Base-by-base conservation (phyloP, 225 moss, liverwort and hornwort species). In the Antitrichia curtipendula region DNA sequence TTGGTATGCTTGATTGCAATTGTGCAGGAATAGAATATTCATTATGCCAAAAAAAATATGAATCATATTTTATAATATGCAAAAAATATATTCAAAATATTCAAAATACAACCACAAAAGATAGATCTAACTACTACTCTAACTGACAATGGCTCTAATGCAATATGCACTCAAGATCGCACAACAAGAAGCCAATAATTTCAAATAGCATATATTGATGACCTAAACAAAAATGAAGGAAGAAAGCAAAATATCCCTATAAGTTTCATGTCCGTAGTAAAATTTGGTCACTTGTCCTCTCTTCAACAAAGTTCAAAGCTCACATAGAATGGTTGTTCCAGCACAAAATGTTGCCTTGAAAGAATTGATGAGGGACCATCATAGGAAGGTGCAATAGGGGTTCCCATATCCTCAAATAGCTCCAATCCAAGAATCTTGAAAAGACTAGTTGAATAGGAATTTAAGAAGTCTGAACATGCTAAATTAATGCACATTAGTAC, bases 381-480 rank as follows among this genome's bases (percentile, higher is more conserved):
- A 13, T 68, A 1, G 68, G 3, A 68, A 68, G 36, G 4, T 22
- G 38, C 0, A 2, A 22, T 3, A 4, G 4, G 22, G 2, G 2
- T 68, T 68, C 2, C 2, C 1, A 22, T 13, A 38, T 38, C 23
- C 0, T 68, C 13, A 68, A 68, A 38, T 68, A 38, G 22, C 2
- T 38, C 0, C 12, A 68, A 38, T 68, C 12, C 9, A 12, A n/a
- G 7, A 38, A 66, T 65, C 5, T 17, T 21, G 5, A n/a, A 65
- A 66, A 22, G 66, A 22, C 4, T 1, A 22, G 2, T 22, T 38
- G 6, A 68, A 38, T 68, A 68, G 7, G 22, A 68, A 12, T 68
- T 8, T 1, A 6, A 2, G 38, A n/a, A 66, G 66, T 0, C 0
- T 7, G 2, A 66, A 66, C 3, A n/a, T 66, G 1, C 2, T 22